Percentiles rank a stretch among this genome's conserved stretches.
These are phyloP conservation scores for Agrocybe pediades DNA, from an alignment of 768 basidiomycete species.

Conservation along the genomic window DNA sequence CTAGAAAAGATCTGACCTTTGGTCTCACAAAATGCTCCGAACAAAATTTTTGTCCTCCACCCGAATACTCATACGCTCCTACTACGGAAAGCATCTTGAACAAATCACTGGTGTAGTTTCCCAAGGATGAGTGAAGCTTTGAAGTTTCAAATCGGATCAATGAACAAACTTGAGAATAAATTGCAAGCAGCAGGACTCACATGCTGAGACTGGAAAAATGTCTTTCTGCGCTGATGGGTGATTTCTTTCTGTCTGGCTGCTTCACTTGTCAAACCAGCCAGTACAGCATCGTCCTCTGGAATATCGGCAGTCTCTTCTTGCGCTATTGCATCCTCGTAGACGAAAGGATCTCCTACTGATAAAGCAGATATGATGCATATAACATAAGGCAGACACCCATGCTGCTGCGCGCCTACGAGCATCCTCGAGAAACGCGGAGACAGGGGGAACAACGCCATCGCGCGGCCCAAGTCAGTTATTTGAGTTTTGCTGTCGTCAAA, in stretches of 20 bases:
- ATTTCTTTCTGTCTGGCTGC: conserved; percentile 54
- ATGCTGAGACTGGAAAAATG: conserved; percentile 82
- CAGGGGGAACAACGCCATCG: conserved; percentile 93
- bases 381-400: conserved; percentile 81
- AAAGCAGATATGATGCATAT: conserved; percentile 89
- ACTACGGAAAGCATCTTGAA: conserved; percentile 91
- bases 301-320: conserved; percentile 41
- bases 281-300: conserved; percentile 36
- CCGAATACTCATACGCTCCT: conserved; percentile 93
- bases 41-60: conserved; percentile 82
- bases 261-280: conserved; percentile 48
- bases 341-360: conserved; percentile 94
- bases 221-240: conserved; percentile 63
- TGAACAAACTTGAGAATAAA: neutral
- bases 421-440: conserved; percentile 95
- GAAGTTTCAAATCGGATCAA: neutral
- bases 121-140: conserved; percentile 79
- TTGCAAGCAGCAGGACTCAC: conserved; percentile 39
- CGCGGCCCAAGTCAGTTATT: conserved; percentile 88
- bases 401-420: conserved; percentile 90
- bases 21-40: conserved; percentile 84
- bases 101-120: conserved; percentile 79
- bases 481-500: conserved; percentile 40
- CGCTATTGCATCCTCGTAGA: conserved; percentile 74
- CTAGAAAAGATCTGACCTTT: conserved; percentile 56